A percentile compares a stretch with the other conserved stretches of the same genome.
Conservation (phyloP, 2,329 filamentous ascomycete species). For the Aspergillus fructus region DNA sequence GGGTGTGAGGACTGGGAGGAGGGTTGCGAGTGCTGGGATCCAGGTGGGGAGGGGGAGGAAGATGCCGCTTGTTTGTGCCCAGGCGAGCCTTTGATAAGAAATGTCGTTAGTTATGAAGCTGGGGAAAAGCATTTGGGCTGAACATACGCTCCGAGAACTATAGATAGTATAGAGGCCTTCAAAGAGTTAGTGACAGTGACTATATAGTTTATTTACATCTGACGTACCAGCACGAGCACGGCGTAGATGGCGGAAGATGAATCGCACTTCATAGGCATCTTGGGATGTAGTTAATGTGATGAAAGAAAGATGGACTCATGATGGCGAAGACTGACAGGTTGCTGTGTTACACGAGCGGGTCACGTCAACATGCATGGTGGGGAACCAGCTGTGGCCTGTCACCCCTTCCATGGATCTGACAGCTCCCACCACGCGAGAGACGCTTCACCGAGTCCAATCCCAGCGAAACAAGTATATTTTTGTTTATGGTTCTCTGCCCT, state of each 20-base stretch:
- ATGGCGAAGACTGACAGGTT: not conserved
- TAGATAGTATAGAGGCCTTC: not conserved
- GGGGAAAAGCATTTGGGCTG: not conserved
- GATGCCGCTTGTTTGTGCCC: slow-evolving; percentile 23
- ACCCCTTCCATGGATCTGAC: not conserved
- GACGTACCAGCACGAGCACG: slow-evolving; percentile 1
- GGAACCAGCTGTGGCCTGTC: not conserved
- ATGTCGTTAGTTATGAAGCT: not conserved
- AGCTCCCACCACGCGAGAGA: too few species aligned
- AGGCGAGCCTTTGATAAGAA: slow-evolving; percentile 23
- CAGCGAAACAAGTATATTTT: too few species aligned
- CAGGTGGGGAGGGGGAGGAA: slow-evolving; percentile 27
- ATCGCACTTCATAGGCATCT: slow-evolving; percentile 2
- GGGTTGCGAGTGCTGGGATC: slow-evolving; percentile 22
- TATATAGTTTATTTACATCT: not conserved
- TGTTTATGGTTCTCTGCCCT: too few species aligned
- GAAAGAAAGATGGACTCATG: not conserved
- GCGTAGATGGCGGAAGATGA: not conserved
- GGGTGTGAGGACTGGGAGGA: slow-evolving; percentile 18
- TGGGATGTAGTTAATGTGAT: not conserved
- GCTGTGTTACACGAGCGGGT: too few species aligned
- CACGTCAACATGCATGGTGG: too few species aligned
- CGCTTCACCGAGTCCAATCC: too few species aligned
- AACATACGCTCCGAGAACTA: slow-evolving; percentile 10
- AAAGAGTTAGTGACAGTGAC: not conserved